phyloP scores from a whole-genome alignment of 1,284 basidiomycete species.

The Ceratobasidium sp. region DNA sequence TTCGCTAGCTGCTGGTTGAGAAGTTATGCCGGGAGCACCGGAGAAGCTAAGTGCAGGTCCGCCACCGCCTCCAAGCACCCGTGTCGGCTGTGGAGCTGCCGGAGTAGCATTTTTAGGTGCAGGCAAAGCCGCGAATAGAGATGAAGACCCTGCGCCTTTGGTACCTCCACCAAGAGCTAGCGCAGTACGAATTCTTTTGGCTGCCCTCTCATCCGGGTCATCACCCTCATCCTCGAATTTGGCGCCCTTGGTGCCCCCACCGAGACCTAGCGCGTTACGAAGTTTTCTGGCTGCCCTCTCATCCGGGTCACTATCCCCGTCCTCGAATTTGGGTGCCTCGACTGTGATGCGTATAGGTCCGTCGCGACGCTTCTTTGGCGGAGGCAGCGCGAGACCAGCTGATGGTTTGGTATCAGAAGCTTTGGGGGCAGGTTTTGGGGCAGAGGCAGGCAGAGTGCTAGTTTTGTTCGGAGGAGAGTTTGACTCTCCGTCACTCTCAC shows the following conservation, averaged over 20 bases:
- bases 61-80: conserved; percentile 74
- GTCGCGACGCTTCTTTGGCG: conserved; percentile 57
- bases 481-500: conserved; percentile 67
- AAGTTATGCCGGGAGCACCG: conserved; percentile 52
- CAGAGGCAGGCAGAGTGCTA: conserved; percentile 43
- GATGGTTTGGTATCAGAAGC: conserved; percentile 43
- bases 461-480: conserved; percentile 60
- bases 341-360: conserved; percentile 78
- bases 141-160: conserved; percentile 70
- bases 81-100: conserved; percentile 60
- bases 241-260: conserved; percentile 59
- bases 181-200: conserved; percentile 68
- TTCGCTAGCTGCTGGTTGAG: conserved; percentile 4
- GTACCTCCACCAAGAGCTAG: conserved; percentile 49
- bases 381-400: conserved; percentile 56
- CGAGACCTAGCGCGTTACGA: conserved; percentile 60
- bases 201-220: conserved; percentile 62
- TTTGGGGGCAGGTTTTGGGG: conserved; percentile 55
- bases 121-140: conserved; percentile 79
- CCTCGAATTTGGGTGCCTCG: conserved; percentile 69
- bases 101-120: conserved; percentile 73
- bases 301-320: conserved; percentile 61
- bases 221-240: conserved; percentile 64
- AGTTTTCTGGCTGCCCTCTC: conserved; percentile 67
- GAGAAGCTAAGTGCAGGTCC: conserved; percentile 73